Evolutionary conservation across 1,139 yeast species (phyloP).

Genomic region (Ogataea hybrid): DNA sequence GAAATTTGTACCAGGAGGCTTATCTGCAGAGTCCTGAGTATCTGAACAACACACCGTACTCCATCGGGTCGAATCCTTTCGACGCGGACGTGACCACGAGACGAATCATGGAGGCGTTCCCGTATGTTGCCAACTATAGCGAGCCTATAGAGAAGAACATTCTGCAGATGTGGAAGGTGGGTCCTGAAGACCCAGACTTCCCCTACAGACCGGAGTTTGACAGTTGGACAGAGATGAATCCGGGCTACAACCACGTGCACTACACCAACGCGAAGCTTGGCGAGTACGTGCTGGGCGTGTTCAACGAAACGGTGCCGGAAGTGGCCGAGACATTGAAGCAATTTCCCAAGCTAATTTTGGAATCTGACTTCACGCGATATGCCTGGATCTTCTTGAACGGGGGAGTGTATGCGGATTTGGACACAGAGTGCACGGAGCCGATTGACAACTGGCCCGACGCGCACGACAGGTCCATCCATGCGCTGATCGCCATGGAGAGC

Average conservation of each 20-base stretch:
- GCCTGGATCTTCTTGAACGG: conserved; percentile 65
- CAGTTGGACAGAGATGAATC: conserved; percentile 57
- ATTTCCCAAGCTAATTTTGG: conserved; percentile 62
- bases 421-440: conserved; percentile 28
- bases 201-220: conserved; percentile 43
- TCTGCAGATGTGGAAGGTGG: conserved; percentile 94
- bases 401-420: conserved; percentile 70
- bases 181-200: conserved; percentile 47
- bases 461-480: conserved; percentile 49
- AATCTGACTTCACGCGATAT: conserved; percentile 69
- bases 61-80: conserved; percentile 16
- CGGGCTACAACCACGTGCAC: conserved; percentile 57
- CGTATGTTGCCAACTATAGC: conserved; percentile 8
- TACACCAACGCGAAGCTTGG: conserved; percentile 57
- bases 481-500: conserved; percentile 67
- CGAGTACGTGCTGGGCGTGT: conserved; percentile 45
- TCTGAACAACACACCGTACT: conserved; percentile 5
- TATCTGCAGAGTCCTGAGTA: conserved; percentile 11
- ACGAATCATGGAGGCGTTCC: conserved; percentile 11
- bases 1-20: conserved; percentile 5
- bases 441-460: conserved; percentile 38
- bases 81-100: conserved; percentile 10
- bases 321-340: conserved; percentile 57
- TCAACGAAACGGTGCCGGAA: conserved; percentile 56
- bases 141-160: conserved; percentile 40